Percentiles rank a stretch among this genome's conserved stretches.
phyloP scores from a whole-genome alignment of 257 asterid species.

The Lycium barbarum region DNA sequence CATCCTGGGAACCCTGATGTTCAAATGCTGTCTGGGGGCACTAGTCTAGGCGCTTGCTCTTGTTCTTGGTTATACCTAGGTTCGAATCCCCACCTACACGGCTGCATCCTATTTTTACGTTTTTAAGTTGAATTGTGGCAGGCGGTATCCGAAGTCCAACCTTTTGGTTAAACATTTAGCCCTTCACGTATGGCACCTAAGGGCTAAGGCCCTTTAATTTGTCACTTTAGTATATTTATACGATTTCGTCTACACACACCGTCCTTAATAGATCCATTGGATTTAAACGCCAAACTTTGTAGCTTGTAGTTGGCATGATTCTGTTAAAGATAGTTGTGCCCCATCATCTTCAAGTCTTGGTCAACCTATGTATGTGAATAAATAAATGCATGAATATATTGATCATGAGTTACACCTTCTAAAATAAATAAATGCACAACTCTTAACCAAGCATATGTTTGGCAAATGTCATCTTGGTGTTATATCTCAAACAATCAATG shows the following conservation, averaged over 20 bases:
- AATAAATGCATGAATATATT: background rate
- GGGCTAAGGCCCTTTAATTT: background rate
- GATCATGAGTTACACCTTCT: background rate
- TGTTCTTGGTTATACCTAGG: background rate
- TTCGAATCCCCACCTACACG: background rate
- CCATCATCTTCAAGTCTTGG: background rate
- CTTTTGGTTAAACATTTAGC: background rate
- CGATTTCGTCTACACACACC: background rate
- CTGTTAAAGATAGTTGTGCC: background rate
- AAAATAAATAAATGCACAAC: background rate
- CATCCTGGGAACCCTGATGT: background rate
- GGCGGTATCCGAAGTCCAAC: background rate
- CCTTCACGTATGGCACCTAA: too few relatives aligned
- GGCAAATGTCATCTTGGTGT: background rate
- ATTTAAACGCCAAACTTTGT: background rate
- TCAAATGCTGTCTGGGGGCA: background rate
- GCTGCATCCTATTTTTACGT: background rate
- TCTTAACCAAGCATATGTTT: background rate
- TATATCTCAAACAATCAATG: too few relatives aligned
- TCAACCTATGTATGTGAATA: background rate
- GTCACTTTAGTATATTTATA: constrained; percentile 6
- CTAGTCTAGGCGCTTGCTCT: background rate
- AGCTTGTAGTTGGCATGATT: background rate
- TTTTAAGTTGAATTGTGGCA: background rate
- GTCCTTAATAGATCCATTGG: background rate